These are phyloP conservation scores for Beverwykella pulmonaria DNA, from an alignment of 495 filamentous ascomycete species.

Conservation along the genomic window DNA sequence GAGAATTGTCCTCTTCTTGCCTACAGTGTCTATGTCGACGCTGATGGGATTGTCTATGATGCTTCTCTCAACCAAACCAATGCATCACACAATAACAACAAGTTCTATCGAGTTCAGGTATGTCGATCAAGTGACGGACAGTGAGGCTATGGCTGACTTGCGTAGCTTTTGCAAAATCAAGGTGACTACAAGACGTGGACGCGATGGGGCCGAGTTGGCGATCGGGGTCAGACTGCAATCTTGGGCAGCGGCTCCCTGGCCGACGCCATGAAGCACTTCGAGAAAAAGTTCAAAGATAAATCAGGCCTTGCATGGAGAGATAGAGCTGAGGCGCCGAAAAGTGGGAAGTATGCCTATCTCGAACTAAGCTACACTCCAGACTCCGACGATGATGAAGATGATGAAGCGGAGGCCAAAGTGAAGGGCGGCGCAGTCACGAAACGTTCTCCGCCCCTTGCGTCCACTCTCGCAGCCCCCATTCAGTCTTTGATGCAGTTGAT, in stretches of 20 bases:
- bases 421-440: conserved; percentile 39
- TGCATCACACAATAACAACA: conserved; percentile 44
- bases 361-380: conserved; percentile 69
- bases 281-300: conserved; percentile 79
- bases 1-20: conserved; percentile 45
- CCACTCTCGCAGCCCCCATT: conserved; percentile 58
- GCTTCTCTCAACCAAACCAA: conserved; percentile 65
- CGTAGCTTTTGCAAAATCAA: conserved; percentile 46
- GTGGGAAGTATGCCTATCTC: conserved; percentile 75
- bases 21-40: conserved; percentile 65
- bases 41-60: conserved; percentile 64
- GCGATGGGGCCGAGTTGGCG: conserved; percentile 80
- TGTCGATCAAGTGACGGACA: conserved; percentile 46
- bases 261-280: conserved; percentile 58
- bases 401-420: conserved; percentile 35
- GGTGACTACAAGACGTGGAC: conserved; percentile 61
- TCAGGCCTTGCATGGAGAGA: conserved; percentile 69
- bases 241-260: conserved; percentile 50
- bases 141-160: conserved; percentile 43
- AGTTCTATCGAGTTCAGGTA: conserved; percentile 44
- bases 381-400: conserved; percentile 64
- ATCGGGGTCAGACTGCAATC: conserved; percentile 61
- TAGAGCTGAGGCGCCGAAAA: conserved; percentile 60
- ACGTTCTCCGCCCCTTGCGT: conserved; percentile 42
- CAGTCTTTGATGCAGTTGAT: conserved; percentile 76